Base-by-base conservation (phyloP, 352 stramenopile species). In the Pythium rhizo-oryzae region DNA sequence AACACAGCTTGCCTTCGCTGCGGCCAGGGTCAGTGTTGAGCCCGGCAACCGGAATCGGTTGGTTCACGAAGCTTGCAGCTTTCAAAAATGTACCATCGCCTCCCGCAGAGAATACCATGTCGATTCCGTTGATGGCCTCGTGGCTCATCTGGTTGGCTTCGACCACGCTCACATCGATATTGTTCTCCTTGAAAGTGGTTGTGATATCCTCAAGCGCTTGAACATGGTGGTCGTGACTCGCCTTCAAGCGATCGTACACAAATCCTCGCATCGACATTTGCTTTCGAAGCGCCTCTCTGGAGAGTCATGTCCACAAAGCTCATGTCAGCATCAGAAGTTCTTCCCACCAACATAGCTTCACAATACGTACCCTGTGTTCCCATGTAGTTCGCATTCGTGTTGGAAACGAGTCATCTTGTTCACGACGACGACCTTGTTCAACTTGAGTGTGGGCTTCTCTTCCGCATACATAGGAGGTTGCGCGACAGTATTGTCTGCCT, bases 211-310 rank as follows among this genome's bases (percentile, higher is more conserved):
- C 87, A 5, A 96, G 65, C 0, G 88, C 88, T 65, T 92, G 82
- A 6, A 94, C 76, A 62, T 96, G 88, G 72, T 96, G 88, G 54
- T 96, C 88, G 63, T 96, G 88, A 49, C 86, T 96, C 2, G 86
- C 85, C 54, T 93, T 93, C 35, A 96, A 74, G 4, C 88, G 85
- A 50, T 96, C 88, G 72, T 94, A 92, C 33, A 96, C 77, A 62
- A 96, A 96, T 37, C 88, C 88, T 60, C 88, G 85, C 88, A 96
- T 94, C 2, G 88, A 96, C 88, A 96, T 94, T 77, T 96, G 86
- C 79, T 96, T 96, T 30, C 87, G 83, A 53, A 96, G 67, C 25
- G 85, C 87, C 71, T 96, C 88, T n/a, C 85, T 94, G 49, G 50
- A 50, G n/a, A n/a, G 21, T 19, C 41, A 47, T n/a, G 41, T 47